A percentile compares a stretch with the other conserved stretches of the same genome.
phyloP scores from a whole-genome alignment of 805 yeast genomes.

The Zygotorulaspora danielsina region DNA sequence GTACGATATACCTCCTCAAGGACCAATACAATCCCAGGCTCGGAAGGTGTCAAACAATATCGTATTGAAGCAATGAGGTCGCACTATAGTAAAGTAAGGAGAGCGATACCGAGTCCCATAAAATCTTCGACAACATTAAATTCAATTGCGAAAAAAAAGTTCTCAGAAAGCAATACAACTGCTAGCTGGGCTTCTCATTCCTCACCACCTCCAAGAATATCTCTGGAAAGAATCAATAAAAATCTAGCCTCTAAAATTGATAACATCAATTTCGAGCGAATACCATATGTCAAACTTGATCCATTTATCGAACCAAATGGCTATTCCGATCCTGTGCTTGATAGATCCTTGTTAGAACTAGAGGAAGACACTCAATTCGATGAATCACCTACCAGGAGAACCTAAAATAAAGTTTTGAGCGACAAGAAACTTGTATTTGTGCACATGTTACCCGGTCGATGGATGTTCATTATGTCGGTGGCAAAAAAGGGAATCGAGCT shows the following conservation, averaged over 20 bases:
- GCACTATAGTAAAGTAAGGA: conserved; percentile 35
- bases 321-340: conserved; percentile 10
- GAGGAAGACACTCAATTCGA: conserved; percentile 14
- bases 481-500: conserved; percentile 10
- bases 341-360: conserved; percentile 13
- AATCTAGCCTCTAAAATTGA: conserved; percentile 19
- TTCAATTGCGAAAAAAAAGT: conserved; percentile 15
- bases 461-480: conserved; percentile 14
- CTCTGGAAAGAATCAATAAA: conserved; percentile 21
- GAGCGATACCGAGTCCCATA: conserved; percentile 40
- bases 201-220: conserved; percentile 21
- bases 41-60: conserved; percentile 35
- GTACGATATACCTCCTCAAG: conserved; percentile 15
- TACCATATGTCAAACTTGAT: conserved; percentile 20
- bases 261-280: conserved; percentile 20
- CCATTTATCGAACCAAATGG: conserved; percentile 15
- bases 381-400: conserved; percentile 19
- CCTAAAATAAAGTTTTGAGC: too few relatives aligned
- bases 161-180: conserved; percentile 9
- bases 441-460: too few relatives aligned
- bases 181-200: conserved; percentile 4
- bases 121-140: conserved; percentile 24
- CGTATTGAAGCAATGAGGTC: conserved; percentile 37
- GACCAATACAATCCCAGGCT: conserved; percentile 35
- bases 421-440: too few relatives aligned